These are phyloP conservation scores for Fragilaria radians DNA, from an alignment of 108 stramenopile genomes.

Conservation along the genomic window DNA sequence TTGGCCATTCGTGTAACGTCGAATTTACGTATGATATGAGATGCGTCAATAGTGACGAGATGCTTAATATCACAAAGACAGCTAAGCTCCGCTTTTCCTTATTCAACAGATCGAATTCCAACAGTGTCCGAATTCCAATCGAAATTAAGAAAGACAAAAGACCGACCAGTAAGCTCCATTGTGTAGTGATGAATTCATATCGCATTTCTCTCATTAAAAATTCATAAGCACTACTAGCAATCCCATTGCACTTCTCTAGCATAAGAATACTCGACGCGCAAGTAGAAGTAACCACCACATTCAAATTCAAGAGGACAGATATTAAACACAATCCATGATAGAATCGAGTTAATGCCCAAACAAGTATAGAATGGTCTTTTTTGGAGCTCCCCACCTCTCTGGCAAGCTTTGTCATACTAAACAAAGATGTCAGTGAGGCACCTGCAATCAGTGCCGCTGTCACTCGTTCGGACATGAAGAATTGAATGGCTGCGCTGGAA, in stretches of 20 bases:
- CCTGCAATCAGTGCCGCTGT: constrained; percentile 20
- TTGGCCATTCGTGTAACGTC: constrained; percentile 1
- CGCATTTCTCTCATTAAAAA: constrained; percentile 12
- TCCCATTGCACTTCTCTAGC: background rate
- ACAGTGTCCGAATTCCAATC: constrained; percentile 12
- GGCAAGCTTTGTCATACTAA: constrained; percentile 10
- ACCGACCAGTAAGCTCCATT: constrained; percentile 23
- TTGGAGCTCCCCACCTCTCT: background rate
- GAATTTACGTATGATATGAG: constrained; percentile 13
- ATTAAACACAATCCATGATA: constrained; percentile 22
- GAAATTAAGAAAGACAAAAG: constrained; percentile 16
- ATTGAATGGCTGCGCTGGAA: background rate
- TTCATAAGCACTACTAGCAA: constrained; percentile 8
- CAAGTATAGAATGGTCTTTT: background rate
- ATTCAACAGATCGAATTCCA: constrained; percentile 30
- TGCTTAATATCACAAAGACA: constrained; percentile 1
- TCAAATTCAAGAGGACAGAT: constrained; percentile 24
- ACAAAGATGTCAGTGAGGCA: constrained; percentile 13
- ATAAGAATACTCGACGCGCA: constrained; percentile 11
- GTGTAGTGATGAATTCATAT: constrained; percentile 29
- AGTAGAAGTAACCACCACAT: constrained; percentile 8
- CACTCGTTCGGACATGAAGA: constrained; percentile 7
- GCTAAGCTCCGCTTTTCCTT: background rate
- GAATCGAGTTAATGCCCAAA: constrained; percentile 1
- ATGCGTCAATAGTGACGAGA: constrained; percentile 7